These are phyloP conservation scores for Aspergillus japonicus DNA, from an alignment of 2,329 filamentous ascomycete genomes.

Conservation along the genomic window DNA sequence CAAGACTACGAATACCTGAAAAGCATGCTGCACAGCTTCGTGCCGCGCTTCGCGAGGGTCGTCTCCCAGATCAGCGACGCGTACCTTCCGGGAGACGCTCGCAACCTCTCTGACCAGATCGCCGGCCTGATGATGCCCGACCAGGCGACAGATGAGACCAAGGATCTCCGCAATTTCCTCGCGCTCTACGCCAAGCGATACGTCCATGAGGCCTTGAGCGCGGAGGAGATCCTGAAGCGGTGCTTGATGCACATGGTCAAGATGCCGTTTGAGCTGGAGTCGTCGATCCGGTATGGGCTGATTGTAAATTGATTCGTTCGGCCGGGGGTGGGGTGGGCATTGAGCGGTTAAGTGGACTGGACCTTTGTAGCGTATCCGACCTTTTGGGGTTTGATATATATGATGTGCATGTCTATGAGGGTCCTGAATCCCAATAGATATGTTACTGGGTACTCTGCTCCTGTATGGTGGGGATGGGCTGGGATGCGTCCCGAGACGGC, in stretches of 20 bases:
- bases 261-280: constrained; percentile 13
- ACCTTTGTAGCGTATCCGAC: no score
- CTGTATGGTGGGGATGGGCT: no score
- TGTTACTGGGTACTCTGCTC: no score
- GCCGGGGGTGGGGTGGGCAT: no score
- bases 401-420: no score
- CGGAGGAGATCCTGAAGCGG: constrained; percentile 1
- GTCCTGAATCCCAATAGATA: no score
- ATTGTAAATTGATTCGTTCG: neutral
- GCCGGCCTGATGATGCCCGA: neutral
- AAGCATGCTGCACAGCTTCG: constrained; percentile 3
- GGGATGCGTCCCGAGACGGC: no score
- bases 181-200: constrained; percentile 3
- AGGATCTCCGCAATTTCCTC: neutral
- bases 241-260: constrained; percentile 13
- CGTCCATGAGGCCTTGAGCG: neutral
- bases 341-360: no score
- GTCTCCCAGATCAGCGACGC: neutral
- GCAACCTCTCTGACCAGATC: neutral
- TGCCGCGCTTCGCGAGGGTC: neutral
- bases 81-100: constrained; percentile 4
- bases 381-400: no score
- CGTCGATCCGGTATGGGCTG: constrained; percentile 2
- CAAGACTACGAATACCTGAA: constrained; percentile 6
- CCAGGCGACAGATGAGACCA: neutral